Base-by-base conservation (phyloP, 139 green algal species). In the Tetratostichococcus sp. region DNA sequence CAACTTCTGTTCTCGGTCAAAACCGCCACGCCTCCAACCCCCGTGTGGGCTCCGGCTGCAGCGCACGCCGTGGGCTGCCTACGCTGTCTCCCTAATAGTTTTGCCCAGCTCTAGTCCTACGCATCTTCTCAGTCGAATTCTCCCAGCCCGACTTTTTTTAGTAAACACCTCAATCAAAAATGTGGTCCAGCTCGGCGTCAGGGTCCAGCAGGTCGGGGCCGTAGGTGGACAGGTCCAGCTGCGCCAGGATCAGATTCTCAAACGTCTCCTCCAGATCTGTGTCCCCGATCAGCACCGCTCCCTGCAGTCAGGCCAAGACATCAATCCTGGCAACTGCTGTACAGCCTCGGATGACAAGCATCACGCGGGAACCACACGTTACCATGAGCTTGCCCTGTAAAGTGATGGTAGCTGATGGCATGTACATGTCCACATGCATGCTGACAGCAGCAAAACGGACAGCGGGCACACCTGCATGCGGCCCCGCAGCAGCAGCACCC, bases 231-330 rank as follows among this genome's bases (percentile, higher is more conserved):
- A 97, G 70, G 67, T 97, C 91, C 50, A 97, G 70, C 30, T 87
- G 75, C 32, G 95, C 90, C 70, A 97, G 32, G 5, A 97, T 97
- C 22, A 97, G 62, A 69, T 97, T 94, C 75, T 97, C 92, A 33
- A 96, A 88, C 16, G 86, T 84, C 83, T 97, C 93, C 67, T 95
- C 92, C 22, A 96, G 80, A 1, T 88, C 89, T 35, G 92, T 95
- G 0, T 95, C 85, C 1, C 93, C 93, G 14, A 97, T 89, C 33
- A 97, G 78, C 35, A 97, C 87, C 3, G 85, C 88, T 16, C 88
- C 85, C 78, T 86, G 32, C 79, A 65, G 28, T 5, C 74, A 34
- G 39, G 16, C 28, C 22, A 43, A 11, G 8, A 31, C 65, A 5
- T 17, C 17, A 34, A 28, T 33, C 35, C 30, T 74, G 69, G 21